These are phyloP conservation scores for Aethionema arabicum DNA, from an alignment of 345 rosid species.

Conservation along the genomic window DNA sequence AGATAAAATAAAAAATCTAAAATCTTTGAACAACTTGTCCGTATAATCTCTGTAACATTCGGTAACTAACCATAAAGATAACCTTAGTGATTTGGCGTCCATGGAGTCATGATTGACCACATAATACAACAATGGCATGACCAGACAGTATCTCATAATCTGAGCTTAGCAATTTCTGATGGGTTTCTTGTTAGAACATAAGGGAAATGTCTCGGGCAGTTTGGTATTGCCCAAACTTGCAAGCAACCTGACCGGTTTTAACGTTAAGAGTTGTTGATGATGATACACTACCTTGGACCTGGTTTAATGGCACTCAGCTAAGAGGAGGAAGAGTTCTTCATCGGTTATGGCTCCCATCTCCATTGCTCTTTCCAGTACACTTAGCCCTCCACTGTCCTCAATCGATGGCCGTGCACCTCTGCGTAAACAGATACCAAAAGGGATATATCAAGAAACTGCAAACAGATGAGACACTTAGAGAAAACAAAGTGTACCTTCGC, in stretches of 20 bases:
- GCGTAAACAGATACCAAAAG: constrained; percentile 19
- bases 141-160: constrained; percentile 10
- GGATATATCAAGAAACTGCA: too few species aligned
- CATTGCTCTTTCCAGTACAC: constrained; percentile 85
- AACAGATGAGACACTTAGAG: neutral
- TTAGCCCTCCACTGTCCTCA: constrained; percentile 73
- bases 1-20: too few species aligned
- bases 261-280: too few species aligned
- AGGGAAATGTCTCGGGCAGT: neutral
- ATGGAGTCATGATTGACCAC: too few species aligned
- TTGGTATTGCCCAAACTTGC: too few species aligned
- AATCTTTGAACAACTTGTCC: too few species aligned
- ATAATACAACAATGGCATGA: constrained; percentile 1
- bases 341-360: constrained; percentile 90
- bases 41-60: too few species aligned
- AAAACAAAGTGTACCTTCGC: constrained; percentile 49
- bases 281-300: neutral
- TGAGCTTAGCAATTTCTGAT: constrained; percentile 13
- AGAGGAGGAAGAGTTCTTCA: constrained; percentile 76
- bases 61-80: too few species aligned
- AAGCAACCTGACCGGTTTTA: too few species aligned
- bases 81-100: too few species aligned
- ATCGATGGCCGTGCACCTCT: constrained; percentile 77
- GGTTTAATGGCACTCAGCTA: constrained; percentile 49
- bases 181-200: constrained; percentile 10